A percentile compares a stretch with the other conserved stretches of the same genome.
These are phyloP conservation scores for Talaromyces marneffei DNA, from an alignment of 2,329 filamentous ascomycete species.

Conservation along the genomic window DNA sequence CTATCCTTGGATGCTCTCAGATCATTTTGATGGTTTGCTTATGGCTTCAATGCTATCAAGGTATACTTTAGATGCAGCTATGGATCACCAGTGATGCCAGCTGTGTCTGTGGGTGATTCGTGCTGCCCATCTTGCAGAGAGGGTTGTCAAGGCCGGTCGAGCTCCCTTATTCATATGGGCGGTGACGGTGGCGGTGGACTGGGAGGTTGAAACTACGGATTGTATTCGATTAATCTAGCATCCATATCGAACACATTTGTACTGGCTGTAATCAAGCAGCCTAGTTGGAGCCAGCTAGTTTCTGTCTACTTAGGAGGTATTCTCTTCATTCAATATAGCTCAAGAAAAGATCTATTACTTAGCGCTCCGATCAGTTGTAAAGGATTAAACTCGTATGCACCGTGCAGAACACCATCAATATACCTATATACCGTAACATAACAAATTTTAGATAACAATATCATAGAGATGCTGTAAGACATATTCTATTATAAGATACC, in stretches of 20 bases:
- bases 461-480: too few relatives aligned
- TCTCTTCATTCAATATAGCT: neutral
- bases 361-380: neutral
- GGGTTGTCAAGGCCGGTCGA: neutral
- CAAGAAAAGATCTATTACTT: neutral
- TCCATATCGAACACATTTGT: neutral
- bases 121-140: neutral
- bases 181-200: neutral
- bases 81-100: neutral
- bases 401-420: too few relatives aligned
- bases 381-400: neutral
- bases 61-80: neutral
- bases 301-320: neutral
- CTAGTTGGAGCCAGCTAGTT: neutral
- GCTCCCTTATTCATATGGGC: neutral
- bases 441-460: too few relatives aligned
- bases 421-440: too few relatives aligned
- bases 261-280: neutral
- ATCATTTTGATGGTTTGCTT: neutral
- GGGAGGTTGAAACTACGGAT: neutral
- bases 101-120: neutral
- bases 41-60: neutral
- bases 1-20: neutral
- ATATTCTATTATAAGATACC: too few relatives aligned
- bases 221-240: slow-evolving; percentile 5